These are phyloP conservation scores for Psilocybe tampanensis DNA, from an alignment of 768 basidiomycete species.

Conservation along the genomic window DNA sequence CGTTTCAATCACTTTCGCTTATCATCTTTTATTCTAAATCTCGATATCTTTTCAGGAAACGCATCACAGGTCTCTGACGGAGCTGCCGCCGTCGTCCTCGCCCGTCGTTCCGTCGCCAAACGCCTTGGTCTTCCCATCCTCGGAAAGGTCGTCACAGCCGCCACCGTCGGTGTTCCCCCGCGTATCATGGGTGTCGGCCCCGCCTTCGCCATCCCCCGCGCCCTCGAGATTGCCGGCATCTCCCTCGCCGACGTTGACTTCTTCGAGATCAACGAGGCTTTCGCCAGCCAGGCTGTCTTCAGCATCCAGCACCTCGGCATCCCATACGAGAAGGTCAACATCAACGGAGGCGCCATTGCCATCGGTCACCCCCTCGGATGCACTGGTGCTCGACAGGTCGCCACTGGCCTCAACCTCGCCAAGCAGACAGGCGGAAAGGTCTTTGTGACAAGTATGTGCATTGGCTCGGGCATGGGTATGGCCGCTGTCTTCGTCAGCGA, in stretches of 20 bases:
- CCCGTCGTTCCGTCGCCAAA: constrained; percentile 78
- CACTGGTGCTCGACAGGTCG: constrained; percentile 87
- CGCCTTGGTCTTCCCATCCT: constrained; percentile 84
- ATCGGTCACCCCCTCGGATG: constrained; percentile 88
- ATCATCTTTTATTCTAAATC: constrained; percentile 5
- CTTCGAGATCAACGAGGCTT: constrained; percentile 92
- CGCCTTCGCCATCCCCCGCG: constrained; percentile 82
- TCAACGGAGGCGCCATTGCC: constrained; percentile 88
- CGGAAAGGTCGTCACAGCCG: constrained; percentile 79
- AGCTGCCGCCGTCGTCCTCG: constrained; percentile 85
- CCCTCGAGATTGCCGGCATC: constrained; percentile 68
- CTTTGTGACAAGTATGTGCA: constrained; percentile 91
- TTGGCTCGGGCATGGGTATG: constrained; percentile 91
- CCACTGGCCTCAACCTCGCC: constrained; percentile 80
- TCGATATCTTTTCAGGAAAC: constrained; percentile 47
- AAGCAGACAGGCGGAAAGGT: constrained; percentile 76
- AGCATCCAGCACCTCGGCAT: constrained; percentile 69
- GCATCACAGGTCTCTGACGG: constrained; percentile 92
- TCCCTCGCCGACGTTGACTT: constrained; percentile 78
- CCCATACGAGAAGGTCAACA: constrained; percentile 79
- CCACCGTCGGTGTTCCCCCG: constrained; percentile 79
- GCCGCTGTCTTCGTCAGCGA: constrained; percentile 85
- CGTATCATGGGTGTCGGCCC: constrained; percentile 93
- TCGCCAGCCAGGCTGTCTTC: constrained; percentile 83
- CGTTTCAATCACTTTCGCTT: constrained; percentile 6